Conservation (phyloP, 768 basidiomycete genomes). For the Phylloporus scabripes region DNA sequence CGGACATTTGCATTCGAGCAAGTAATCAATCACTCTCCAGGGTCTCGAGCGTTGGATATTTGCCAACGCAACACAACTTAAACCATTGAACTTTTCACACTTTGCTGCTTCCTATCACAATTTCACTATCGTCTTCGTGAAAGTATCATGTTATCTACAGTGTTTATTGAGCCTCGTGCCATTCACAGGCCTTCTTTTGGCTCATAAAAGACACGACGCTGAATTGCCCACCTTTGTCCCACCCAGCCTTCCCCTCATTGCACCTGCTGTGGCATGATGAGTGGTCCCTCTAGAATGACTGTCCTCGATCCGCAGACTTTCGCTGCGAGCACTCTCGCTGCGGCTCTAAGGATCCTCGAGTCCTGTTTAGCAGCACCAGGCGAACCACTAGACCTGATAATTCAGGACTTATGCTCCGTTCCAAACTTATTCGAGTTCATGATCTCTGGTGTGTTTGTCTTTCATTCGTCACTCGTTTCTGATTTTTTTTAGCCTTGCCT, state of each 20-base stretch:
- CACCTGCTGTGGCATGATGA: not conserved
- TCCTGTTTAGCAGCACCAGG: conserved; percentile 25
- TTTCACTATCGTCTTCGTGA: not conserved
- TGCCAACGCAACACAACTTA: too few relatives aligned
- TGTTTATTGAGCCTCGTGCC: too few relatives aligned
- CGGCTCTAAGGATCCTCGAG: conserved; percentile 13
- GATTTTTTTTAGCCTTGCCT: conserved; percentile 13
- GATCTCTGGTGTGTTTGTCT: conserved; percentile 21
- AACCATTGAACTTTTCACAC: too few relatives aligned
- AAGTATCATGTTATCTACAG: too few relatives aligned
- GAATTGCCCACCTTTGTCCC: not conserved
- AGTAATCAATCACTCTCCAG: too few relatives aligned
- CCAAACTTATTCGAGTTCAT: conserved; percentile 28
- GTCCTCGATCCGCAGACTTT: conserved; percentile 17
- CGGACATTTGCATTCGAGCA: too few relatives aligned
- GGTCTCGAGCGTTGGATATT: too few relatives aligned
- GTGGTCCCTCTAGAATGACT: not conserved
- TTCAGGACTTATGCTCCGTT: conserved; percentile 25
- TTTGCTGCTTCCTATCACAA: not conserved
- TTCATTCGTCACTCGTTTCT: not conserved
- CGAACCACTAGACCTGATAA: conserved; percentile 16
- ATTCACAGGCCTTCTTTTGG: too few relatives aligned
- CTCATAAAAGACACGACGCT: too few relatives aligned
- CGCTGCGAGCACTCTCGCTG: conserved; percentile 13
- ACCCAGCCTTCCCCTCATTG: not conserved